Evolutionary conservation across 2,329 filamentous ascomycete species (phyloP).

Genomic region (Camillea tinctor): DNA sequence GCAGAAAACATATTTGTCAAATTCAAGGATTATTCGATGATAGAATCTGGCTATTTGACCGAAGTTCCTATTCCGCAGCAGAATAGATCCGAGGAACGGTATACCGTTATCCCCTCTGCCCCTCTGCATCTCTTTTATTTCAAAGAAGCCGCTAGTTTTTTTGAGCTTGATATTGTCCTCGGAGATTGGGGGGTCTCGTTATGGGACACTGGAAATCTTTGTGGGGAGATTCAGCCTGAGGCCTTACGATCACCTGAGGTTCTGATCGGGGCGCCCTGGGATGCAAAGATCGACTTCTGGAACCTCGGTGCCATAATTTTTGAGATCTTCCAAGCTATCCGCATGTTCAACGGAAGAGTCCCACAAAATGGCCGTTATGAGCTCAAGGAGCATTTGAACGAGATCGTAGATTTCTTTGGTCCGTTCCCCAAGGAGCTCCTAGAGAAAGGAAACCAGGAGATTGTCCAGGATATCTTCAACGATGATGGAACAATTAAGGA

Average conservation of each 20-base stretch:
- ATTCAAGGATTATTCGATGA: slow-evolving; percentile 18
- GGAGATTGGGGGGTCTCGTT: slow-evolving; percentile 24
- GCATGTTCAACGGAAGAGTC: slow-evolving; percentile 19
- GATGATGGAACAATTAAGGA: slow-evolving; percentile 2
- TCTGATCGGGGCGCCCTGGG: slow-evolving; percentile 23
- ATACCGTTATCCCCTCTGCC: not conserved
- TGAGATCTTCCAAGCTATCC: slow-evolving; percentile 12
- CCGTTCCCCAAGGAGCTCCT: slow-evolving; percentile 18
- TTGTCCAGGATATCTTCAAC: slow-evolving; percentile 4
- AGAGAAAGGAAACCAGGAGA: slow-evolving; percentile 10
- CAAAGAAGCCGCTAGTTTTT: not conserved
- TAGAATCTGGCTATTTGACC: slow-evolving; percentile 15
- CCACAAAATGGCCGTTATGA: slow-evolving; percentile 8
- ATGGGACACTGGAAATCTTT: slow-evolving; percentile 18
- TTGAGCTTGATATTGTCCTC: slow-evolving; percentile 20
- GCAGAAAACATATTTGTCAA: slow-evolving; percentile 25
- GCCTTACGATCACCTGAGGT: slow-evolving; percentile 27
- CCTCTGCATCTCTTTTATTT: not conserved
- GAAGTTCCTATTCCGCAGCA: slow-evolving; percentile 4
- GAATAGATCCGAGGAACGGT: not conserved
- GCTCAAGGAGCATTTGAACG: slow-evolving; percentile 10
- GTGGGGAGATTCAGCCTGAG: slow-evolving; percentile 22
- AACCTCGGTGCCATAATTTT: slow-evolving; percentile 23
- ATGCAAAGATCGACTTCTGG: slow-evolving; percentile 19
- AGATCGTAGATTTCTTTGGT: slow-evolving; percentile 20